A percentile compares a stretch with the other conserved stretches of the same genome.
phyloP scores from a whole-genome alignment of 768 basidiomycete species.

The Boletus speciosus region DNA sequence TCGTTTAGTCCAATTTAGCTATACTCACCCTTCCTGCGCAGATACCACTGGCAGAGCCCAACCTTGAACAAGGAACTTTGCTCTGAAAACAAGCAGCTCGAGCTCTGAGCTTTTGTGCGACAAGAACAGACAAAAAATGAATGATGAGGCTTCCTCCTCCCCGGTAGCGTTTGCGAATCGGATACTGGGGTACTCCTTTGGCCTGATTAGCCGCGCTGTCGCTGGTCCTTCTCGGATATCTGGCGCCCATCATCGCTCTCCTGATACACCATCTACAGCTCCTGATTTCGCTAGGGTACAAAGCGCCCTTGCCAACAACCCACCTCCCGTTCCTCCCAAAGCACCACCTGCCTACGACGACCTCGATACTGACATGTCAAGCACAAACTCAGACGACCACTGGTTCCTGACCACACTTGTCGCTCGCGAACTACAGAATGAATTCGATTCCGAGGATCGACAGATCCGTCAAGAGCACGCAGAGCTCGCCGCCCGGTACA shows the following conservation, averaged over 20 bases:
- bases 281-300: background rate
- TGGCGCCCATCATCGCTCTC: background rate
- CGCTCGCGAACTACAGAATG: conserved; percentile 34
- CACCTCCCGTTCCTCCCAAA: conserved; percentile 14
- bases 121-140: conserved; percentile 5
- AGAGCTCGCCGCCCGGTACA: conserved; percentile 24
- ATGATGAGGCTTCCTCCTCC: background rate
- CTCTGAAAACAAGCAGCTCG: conserved; percentile 25
- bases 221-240: conserved; percentile 21
- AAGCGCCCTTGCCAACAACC: conserved; percentile 24
- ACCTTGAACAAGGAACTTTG: conserved; percentile 25
- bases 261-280: background rate
- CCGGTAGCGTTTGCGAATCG: background rate
- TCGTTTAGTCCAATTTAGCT: conserved; percentile 49
- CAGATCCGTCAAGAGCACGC: conserved; percentile 34
- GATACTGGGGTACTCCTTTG: background rate
- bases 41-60: conserved; percentile 31
- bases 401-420: conserved; percentile 7
- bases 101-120: conserved; percentile 14
- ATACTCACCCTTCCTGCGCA: conserved; percentile 42
- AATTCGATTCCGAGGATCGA: conserved; percentile 41
- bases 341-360: conserved; percentile 10
- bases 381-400: background rate
- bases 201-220: conserved; percentile 12
- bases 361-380: background rate